Percentiles rank a stretch among this genome's conserved stretches.
phyloP scores from a whole-genome alignment of 805 yeast species.

The Torulaspora maleeae region DNA sequence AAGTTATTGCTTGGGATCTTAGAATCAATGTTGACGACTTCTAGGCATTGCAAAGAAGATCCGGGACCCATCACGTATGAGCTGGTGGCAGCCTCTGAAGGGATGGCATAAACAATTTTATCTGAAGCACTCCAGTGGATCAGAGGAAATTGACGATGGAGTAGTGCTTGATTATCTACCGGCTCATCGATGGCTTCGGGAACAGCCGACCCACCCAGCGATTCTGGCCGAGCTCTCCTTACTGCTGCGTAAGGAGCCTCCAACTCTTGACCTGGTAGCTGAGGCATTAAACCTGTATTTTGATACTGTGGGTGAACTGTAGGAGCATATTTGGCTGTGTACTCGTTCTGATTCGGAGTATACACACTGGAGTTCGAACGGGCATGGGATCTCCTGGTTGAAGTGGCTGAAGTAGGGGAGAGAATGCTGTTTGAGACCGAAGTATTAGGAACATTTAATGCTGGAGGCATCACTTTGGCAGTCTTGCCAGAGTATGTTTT shows the following conservation, averaged over 20 bases:
- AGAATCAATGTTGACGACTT: slow-evolving; percentile 35
- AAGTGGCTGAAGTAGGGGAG: slow-evolving; percentile 12
- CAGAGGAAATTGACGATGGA: slow-evolving; percentile 66
- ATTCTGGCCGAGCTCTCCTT: background rate
- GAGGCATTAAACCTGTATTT: slow-evolving; percentile 7
- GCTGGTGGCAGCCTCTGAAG: slow-evolving; percentile 26
- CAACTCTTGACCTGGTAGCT: background rate
- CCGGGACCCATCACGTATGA: slow-evolving; percentile 33
- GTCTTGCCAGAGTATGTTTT: background rate
- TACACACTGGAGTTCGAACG: slow-evolving; percentile 34
- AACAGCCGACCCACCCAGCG: background rate
- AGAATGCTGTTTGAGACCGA: slow-evolving; percentile 8
- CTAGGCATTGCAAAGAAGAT: slow-evolving; percentile 28
- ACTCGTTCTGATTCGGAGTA: slow-evolving; percentile 28
- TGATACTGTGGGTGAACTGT: slow-evolving; percentile 32
- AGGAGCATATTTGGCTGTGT: slow-evolving; percentile 40
- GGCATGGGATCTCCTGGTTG: slow-evolving; percentile 23
- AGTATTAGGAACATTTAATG: slow-evolving; percentile 3
- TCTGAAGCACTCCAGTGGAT: slow-evolving; percentile 58
- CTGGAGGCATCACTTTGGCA: background rate
- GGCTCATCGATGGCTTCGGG: slow-evolving; percentile 1
- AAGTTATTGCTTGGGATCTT: slow-evolving; percentile 33
- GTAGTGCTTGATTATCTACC: slow-evolving; percentile 51
- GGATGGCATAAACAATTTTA: slow-evolving; percentile 44
- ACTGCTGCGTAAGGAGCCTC: background rate